Percentiles rank a stretch among this genome's conserved stretches.
These are phyloP conservation scores for Podaxis sp. DNA, from an alignment of 768 basidiomycete genomes.

Conservation along the genomic window DNA sequence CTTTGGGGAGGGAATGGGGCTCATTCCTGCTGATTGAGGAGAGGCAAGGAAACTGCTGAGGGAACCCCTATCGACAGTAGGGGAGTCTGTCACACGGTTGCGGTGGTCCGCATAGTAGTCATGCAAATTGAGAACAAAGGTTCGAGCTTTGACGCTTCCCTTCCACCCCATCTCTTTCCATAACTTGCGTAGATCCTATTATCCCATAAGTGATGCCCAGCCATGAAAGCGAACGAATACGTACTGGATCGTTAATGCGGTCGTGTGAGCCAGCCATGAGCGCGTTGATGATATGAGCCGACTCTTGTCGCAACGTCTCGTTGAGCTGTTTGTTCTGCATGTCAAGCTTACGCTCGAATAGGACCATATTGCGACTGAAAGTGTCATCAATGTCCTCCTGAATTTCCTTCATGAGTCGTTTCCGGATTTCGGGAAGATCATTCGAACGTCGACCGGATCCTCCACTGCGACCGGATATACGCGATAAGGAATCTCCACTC, in stretches of 20 bases:
- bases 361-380: constrained; percentile 31
- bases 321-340: constrained; percentile 35
- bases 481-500: constrained; percentile 24
- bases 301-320: constrained; percentile 25
- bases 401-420: constrained; percentile 27
- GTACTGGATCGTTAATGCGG: constrained; percentile 34
- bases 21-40: constrained; percentile 13
- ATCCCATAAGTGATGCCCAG: background rate
- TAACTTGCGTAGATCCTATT: constrained; percentile 39
- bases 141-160: constrained; percentile 44
- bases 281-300: constrained; percentile 34
- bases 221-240: constrained; percentile 1
- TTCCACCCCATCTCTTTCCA: constrained; percentile 55
- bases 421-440: constrained; percentile 24
- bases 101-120: constrained; percentile 29
- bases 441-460: constrained; percentile 18
- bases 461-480: constrained; percentile 19
- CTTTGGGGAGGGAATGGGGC: constrained; percentile 10
- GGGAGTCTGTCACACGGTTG: constrained; percentile 12
- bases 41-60: constrained; percentile 12
- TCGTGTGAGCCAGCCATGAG: constrained; percentile 40
- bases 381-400: constrained; percentile 32
- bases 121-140: constrained; percentile 40
- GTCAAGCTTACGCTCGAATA: constrained; percentile 42
- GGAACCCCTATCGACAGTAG: constrained; percentile 9